These are phyloP conservation scores for Cladosporium sp. DNA, from an alignment of 2,329 filamentous ascomycete genomes.

Conservation along the genomic window DNA sequence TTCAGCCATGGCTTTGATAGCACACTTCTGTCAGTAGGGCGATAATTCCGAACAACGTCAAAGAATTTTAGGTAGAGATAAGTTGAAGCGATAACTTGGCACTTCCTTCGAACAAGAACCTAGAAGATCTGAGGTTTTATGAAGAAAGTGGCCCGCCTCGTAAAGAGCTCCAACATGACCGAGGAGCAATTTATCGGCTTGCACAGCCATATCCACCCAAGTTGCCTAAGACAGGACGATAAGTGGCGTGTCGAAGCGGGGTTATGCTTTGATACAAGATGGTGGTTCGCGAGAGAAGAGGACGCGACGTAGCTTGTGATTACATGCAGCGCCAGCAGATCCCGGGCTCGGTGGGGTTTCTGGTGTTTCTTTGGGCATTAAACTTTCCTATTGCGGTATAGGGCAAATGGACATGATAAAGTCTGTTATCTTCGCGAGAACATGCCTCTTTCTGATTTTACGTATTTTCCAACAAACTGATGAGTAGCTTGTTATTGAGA, in stretches of 20 bases:
- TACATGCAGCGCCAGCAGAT: constrained; percentile 4
- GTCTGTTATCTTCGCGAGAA: neutral
- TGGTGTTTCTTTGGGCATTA: neutral
- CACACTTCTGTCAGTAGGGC: too few species aligned
- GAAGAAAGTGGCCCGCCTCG: neutral
- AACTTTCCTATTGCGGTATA: constrained; percentile 4
- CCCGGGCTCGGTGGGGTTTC: neutral
- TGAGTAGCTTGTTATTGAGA: too few species aligned
- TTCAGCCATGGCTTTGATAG: constrained; percentile 1
- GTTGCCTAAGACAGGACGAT: constrained; percentile 10
- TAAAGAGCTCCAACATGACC: constrained; percentile 1
- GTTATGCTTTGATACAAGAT: constrained; percentile 5
- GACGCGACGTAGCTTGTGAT: neutral
- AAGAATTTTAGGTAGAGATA: too few species aligned
- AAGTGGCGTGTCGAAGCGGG: constrained; percentile 10
- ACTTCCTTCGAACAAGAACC: neutral
- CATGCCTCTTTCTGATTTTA: too few species aligned
- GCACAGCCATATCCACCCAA: constrained; percentile 1
- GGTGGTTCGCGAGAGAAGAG: too few species aligned
- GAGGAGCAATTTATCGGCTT: neutral
- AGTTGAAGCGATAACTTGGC: neutral
- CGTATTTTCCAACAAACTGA: too few species aligned
- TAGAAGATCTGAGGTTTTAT: neutral
- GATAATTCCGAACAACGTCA: too few species aligned
- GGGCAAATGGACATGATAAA: neutral